Evolutionary conservation across 2,329 filamentous ascomycete species (phyloP).

Genomic region (Curvularia eragrostidis): DNA sequence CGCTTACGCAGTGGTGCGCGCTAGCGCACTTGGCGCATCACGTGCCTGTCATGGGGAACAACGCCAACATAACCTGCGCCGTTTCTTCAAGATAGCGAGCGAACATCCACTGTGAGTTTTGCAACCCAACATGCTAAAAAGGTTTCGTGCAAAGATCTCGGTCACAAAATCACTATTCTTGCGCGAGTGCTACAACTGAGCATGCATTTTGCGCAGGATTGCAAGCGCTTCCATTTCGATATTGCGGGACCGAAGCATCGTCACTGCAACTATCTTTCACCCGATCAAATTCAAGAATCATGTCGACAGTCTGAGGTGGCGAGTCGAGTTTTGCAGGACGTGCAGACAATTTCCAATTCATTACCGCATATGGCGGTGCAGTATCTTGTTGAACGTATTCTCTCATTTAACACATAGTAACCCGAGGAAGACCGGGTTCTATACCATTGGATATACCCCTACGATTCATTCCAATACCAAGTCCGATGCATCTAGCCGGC

Average conservation of each 20-base stretch:
- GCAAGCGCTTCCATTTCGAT: background rate
- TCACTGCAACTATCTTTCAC: background rate
- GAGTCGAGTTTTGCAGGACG: background rate
- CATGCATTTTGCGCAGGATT: background rate
- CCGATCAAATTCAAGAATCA: background rate
- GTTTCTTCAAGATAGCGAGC: background rate
- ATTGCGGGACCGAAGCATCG: too few species aligned
- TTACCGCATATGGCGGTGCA: background rate
- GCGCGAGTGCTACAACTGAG: background rate
- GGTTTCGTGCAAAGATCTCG: background rate
- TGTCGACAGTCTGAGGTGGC: background rate
- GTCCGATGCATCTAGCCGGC: background rate
- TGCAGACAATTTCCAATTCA: background rate
- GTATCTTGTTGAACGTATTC: conserved; percentile 4
- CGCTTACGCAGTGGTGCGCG: conserved; percentile 18
- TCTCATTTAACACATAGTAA: conserved; percentile 6
- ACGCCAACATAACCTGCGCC: background rate
- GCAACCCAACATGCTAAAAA: background rate
- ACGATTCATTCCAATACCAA: background rate
- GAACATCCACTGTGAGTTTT: too few species aligned
- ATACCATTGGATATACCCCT: background rate
- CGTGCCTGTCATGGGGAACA: conserved; percentile 9
- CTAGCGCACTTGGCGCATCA: conserved; percentile 14
- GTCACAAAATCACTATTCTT: too few species aligned
- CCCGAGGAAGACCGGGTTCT: background rate